phyloP scores from a whole-genome alignment of 2,329 filamentous ascomycete genomes.

The Coccinonectria pachysandricola region DNA sequence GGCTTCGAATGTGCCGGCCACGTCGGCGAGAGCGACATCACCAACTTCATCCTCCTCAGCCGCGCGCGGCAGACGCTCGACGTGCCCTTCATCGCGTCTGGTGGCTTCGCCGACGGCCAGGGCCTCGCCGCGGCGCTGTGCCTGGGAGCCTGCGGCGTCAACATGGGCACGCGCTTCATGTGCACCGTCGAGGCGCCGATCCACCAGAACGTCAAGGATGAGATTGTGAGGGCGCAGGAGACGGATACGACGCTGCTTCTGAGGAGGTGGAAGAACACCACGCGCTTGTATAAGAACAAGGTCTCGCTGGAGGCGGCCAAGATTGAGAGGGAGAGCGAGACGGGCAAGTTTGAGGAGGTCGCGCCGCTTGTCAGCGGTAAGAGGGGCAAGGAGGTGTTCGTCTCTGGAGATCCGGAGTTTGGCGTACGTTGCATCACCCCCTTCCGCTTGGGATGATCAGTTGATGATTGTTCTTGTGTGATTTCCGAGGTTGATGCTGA shows the following conservation, averaged over 20 bases:
- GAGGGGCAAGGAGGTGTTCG: constrained; percentile 81
- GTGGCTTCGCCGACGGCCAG: constrained; percentile 90
- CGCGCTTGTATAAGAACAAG: constrained; percentile 80
- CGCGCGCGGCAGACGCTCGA: constrained; percentile 73
- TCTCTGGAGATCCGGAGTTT: constrained; percentile 82
- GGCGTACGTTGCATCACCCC: constrained; percentile 77
- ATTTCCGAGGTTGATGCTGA: no score
- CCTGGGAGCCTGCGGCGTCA: constrained; percentile 86
- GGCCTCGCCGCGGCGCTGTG: constrained; percentile 84
- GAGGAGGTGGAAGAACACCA: constrained; percentile 87
- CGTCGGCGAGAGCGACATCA: constrained; percentile 79
- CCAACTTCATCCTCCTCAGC: constrained; percentile 80
- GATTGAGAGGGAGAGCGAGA: constrained; percentile 72
- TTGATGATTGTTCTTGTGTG: no score
- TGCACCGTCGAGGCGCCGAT: constrained; percentile 89
- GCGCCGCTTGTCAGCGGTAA: constrained; percentile 82
- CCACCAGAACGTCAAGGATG: constrained; percentile 85
- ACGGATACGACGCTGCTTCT: constrained; percentile 84
- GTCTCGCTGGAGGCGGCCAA: constrained; percentile 70
- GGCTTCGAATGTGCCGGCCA: constrained; percentile 94
- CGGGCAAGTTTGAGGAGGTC: constrained; percentile 82
- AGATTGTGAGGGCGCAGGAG: constrained; percentile 81
- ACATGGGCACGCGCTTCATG: constrained; percentile 99
- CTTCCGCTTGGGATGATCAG: constrained; percentile 8
- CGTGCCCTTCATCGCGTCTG: constrained; percentile 89